phyloP scores from a whole-genome alignment of 148 eudicot genomes.

The Nyssa sinensis region DNA sequence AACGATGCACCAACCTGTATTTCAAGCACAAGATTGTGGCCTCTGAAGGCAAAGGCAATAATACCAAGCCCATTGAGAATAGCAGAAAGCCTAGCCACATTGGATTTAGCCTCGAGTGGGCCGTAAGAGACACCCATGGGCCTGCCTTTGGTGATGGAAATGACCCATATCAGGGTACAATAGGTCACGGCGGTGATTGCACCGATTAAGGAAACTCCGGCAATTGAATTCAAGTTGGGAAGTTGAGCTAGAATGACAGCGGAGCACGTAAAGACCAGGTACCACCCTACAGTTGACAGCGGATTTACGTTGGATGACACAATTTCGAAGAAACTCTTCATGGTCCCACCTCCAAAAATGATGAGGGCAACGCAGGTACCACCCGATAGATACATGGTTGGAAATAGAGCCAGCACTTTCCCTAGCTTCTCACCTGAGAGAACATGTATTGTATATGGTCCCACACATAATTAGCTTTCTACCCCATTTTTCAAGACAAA shows the following conservation, averaged over 20 bases:
- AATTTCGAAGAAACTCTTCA: constrained; percentile 50
- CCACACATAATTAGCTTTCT: neutral
- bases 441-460: no score
- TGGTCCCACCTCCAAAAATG: constrained; percentile 60
- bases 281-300: constrained; percentile 52
- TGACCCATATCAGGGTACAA: constrained; percentile 59
- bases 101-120: constrained; percentile 24
- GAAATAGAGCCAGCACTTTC: constrained; percentile 61
- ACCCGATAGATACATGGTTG: constrained; percentile 80
- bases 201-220: constrained; percentile 69
- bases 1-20: constrained; percentile 74
- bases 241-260: constrained; percentile 68
- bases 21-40: constrained; percentile 80
- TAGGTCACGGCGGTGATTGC: constrained; percentile 58
- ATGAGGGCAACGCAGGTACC: constrained; percentile 77
- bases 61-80: constrained; percentile 64
- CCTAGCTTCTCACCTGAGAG: constrained; percentile 67
- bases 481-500: neutral
- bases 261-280: constrained; percentile 54
- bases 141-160: constrained; percentile 46
- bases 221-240: constrained; percentile 83
- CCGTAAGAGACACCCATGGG: constrained; percentile 30
- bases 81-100: constrained; percentile 32
- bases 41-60: constrained; percentile 73
- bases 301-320: constrained; percentile 24